Conservation (phyloP, 2,329 filamentous ascomycete genomes). For the Fusarium tanahbumbuense region DNA sequence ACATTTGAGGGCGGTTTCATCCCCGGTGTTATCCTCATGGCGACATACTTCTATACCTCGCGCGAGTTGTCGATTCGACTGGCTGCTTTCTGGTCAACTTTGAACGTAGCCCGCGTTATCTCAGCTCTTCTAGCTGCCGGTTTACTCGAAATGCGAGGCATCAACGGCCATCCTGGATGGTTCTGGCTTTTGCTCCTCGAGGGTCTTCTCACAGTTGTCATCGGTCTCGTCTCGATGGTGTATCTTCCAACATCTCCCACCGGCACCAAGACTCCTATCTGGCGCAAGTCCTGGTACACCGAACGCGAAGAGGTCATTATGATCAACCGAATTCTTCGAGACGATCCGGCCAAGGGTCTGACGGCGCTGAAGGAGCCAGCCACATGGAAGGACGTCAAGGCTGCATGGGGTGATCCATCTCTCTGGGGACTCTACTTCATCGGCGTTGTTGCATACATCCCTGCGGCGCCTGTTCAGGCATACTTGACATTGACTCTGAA, state of each 20-base stretch:
- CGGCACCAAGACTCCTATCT: conserved; percentile 70
- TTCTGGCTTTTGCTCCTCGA: conserved; percentile 64
- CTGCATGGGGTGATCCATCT: conserved; percentile 58
- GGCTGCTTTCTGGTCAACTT: conserved; percentile 73
- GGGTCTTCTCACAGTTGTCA: conserved; percentile 60
- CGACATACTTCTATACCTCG: conserved; percentile 79
- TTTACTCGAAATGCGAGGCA: conserved; percentile 63
- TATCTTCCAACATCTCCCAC: conserved; percentile 74
- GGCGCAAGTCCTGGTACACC: conserved; percentile 73
- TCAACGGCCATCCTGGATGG: conserved; percentile 63
- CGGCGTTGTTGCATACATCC: conserved; percentile 62
- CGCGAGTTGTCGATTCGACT: conserved; percentile 74
- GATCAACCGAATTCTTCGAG: conserved; percentile 69
- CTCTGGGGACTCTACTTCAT: conserved; percentile 64
- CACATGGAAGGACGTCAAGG: conserved; percentile 57
- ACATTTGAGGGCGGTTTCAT: conserved; percentile 68
- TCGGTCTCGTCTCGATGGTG: conserved; percentile 65
- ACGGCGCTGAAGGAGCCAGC: conserved; percentile 58
- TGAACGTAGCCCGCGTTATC: conserved; percentile 57
- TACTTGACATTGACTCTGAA: conserved; percentile 69
- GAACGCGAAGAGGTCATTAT: conserved; percentile 77
- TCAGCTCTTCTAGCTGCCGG: conserved; percentile 61
- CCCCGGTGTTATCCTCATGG: conserved; percentile 71
- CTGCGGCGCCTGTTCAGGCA: conserved; percentile 58
- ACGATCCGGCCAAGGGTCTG: conserved; percentile 65